phyloP scores from a whole-genome alignment of 768 basidiomycete species.

The Sarcomyxa edulis region DNA sequence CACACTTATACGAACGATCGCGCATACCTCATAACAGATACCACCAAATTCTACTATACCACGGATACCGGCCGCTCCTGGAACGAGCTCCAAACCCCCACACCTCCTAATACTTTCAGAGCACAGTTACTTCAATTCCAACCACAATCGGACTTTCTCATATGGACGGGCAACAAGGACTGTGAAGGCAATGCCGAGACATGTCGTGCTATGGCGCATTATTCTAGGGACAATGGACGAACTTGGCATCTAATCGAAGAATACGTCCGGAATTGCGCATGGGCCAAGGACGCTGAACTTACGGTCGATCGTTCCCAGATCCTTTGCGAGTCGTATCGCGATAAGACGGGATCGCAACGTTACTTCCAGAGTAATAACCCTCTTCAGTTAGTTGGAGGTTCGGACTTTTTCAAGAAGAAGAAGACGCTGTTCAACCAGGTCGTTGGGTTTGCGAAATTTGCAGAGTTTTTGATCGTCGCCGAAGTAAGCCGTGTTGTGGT shows the following conservation, averaged over 20 bases:
- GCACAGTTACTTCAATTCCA: conserved; percentile 84
- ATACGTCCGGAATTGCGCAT: conserved; percentile 89
- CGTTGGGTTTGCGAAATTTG: conserved; percentile 95
- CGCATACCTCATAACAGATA: conserved; percentile 84
- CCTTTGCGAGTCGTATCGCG: conserved; percentile 82
- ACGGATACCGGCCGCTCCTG: conserved; percentile 77
- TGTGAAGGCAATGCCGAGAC: conserved; percentile 42
- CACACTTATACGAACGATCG: conserved; percentile 76
- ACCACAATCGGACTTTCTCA: conserved; percentile 75
- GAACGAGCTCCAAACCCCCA: conserved; percentile 53
- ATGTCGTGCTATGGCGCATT: conserved; percentile 75
- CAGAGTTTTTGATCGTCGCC: conserved; percentile 93
- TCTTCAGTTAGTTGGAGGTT: conserved; percentile 74
- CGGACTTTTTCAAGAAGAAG: conserved; percentile 65
- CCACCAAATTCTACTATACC: conserved; percentile 65
- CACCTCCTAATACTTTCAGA: conserved; percentile 74
- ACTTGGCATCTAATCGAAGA: conserved; percentile 72
- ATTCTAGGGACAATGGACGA: conserved; percentile 73
- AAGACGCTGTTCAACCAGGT: conserved; percentile 79
- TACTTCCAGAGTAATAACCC: conserved; percentile 54
- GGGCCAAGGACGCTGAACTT: conserved; percentile 79
- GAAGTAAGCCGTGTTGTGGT: conserved; percentile 50
- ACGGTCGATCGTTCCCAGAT: conserved; percentile 84
- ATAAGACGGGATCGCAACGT: conserved; percentile 78
- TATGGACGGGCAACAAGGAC: conserved; percentile 80